phyloP scores from a whole-genome alignment of 2,329 filamentous ascomycete species.

The Pezicula neosporulosa region DNA sequence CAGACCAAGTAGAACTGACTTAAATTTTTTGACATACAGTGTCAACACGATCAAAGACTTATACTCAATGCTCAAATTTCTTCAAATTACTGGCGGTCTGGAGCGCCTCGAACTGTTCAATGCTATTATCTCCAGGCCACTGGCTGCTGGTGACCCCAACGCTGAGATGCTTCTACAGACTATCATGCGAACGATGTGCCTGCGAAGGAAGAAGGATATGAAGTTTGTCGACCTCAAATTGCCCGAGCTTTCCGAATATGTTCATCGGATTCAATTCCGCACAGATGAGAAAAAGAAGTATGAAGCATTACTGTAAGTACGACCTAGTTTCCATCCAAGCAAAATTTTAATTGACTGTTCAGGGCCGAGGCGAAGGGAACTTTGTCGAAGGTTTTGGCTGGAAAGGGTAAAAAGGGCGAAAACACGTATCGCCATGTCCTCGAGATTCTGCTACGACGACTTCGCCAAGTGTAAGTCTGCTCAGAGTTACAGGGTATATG shows the following conservation, averaged over 20 bases:
- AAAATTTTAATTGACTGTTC: constrained; percentile 18
- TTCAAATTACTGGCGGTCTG: constrained; percentile 72
- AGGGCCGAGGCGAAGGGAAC: constrained; percentile 72
- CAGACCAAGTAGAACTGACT: no score
- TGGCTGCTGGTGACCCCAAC: constrained; percentile 52
- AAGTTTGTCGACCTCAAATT: constrained; percentile 78
- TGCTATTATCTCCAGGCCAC: constrained; percentile 63
- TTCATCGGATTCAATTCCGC: constrained; percentile 72
- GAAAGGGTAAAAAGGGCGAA: constrained; percentile 35
- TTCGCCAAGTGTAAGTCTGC: constrained; percentile 60
- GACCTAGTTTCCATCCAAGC: neutral
- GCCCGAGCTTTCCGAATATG: constrained; percentile 72
- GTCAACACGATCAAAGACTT: constrained; percentile 80
- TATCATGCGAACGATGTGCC: constrained; percentile 76
- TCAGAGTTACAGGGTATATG: neutral
- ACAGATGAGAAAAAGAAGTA: constrained; percentile 75
- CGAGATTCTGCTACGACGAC: constrained; percentile 75
- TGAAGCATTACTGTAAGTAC: constrained; percentile 63
- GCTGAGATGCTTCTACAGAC: constrained; percentile 67
- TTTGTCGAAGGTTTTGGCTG: constrained; percentile 55
- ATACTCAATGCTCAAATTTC: constrained; percentile 74
- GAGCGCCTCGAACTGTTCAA: constrained; percentile 74
- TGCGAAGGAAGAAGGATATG: constrained; percentile 86
- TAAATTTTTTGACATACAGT: neutral
- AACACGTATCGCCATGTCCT: constrained; percentile 71